phyloP scores from a whole-genome alignment of 257 asterid species.

The Fraxinus cuspidata region DNA sequence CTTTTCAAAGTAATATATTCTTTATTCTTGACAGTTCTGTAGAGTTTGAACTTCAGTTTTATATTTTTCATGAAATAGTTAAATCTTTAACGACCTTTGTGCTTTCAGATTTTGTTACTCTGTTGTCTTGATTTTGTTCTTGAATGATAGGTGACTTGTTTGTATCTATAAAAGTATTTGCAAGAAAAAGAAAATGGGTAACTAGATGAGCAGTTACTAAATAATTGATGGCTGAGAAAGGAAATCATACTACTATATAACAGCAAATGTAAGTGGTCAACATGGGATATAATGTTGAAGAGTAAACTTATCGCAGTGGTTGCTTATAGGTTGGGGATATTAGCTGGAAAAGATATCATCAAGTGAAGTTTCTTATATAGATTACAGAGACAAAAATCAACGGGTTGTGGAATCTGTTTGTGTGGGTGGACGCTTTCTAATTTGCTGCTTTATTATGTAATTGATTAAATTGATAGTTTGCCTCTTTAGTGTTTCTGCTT shows the following conservation, averaged over 20 bases:
- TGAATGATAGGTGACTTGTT: conserved; percentile 2
- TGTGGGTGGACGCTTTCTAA: not conserved
- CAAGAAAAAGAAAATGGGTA: not conserved
- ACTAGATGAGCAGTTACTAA: not conserved
- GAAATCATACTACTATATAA: not conserved
- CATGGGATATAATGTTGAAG: not conserved
- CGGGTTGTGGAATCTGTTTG: not conserved
- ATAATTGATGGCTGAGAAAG: not conserved
- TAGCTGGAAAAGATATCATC: not conserved
- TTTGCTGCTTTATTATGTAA: not conserved
- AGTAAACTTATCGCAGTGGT: not conserved
- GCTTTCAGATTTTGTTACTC: not conserved
- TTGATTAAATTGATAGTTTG: not conserved
- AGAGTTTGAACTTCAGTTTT: not conserved
- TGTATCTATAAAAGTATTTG: not conserved
- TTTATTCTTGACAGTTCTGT: not conserved
- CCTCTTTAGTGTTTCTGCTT: not conserved
- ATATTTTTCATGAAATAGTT: not conserved
- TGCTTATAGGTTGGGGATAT: not conserved
- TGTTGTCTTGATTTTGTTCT: not conserved
- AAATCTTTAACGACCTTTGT: not conserved
- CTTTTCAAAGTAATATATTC: no score
- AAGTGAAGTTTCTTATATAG: not conserved
- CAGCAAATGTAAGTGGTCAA: not conserved
- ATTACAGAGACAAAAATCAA: not conserved